Evolutionary conservation across 345 rosid genomes (phyloP).

Genomic region (Salix suchowensis): DNA sequence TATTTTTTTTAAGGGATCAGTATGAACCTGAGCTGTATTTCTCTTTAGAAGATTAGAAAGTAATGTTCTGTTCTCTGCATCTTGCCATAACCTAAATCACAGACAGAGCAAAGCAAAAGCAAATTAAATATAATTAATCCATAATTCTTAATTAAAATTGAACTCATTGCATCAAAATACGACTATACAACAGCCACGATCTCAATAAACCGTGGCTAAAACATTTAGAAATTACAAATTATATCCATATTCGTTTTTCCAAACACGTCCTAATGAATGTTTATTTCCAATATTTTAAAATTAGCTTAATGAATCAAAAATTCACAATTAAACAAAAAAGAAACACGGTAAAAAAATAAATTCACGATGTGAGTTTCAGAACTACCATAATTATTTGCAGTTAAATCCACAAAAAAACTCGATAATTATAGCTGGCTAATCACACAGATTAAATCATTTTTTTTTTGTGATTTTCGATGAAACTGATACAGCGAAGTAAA

Average conservation of each 20-base stretch:
- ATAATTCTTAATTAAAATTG: neutral
- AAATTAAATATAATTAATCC: neutral
- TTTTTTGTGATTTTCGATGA: neutral
- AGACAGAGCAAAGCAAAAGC: too few relatives aligned
- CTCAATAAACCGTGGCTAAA: neutral
- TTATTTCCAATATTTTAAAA: neutral
- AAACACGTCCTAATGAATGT: neutral
- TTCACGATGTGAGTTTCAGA: too few relatives aligned
- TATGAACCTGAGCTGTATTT: conserved; percentile 66
- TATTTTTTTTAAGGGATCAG: neutral
- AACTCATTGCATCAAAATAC: too few relatives aligned
- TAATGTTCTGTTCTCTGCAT: conserved; percentile 71
- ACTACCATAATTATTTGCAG: too few relatives aligned
- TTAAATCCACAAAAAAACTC: neutral
- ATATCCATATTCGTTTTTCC: neutral
- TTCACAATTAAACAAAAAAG: too few relatives aligned
- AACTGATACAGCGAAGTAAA: neutral
- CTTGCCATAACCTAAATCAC: conserved; percentile 85
- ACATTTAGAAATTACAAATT: neutral
- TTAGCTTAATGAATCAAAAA: neutral
- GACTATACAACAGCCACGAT: neutral
- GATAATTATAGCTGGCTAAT: neutral
- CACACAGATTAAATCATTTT: too few relatives aligned
- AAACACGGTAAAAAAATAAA: too few relatives aligned
- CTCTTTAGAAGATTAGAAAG: conserved; percentile 60